These are phyloP conservation scores for Pythium biforme DNA, from an alignment of 352 stramenopile species.

Conservation along the genomic window DNA sequence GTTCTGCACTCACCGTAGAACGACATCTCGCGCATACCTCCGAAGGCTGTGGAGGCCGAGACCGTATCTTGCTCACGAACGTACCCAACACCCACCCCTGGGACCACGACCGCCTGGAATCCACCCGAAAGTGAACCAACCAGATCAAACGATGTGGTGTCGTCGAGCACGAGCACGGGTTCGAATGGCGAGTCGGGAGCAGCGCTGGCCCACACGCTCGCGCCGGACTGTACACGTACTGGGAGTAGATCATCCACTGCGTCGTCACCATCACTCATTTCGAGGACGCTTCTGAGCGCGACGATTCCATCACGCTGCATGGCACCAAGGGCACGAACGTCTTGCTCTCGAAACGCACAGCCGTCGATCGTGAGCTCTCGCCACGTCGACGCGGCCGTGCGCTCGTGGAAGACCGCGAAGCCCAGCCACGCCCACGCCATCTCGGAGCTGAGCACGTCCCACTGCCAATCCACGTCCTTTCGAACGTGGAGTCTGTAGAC, in stretches of 20 bases:
- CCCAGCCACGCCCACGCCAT: constrained; percentile 10
- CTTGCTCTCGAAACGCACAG: neutral
- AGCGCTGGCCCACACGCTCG: too few relatives aligned
- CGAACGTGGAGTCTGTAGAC: neutral
- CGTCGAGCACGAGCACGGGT: too few relatives aligned
- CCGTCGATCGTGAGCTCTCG: constrained; percentile 12
- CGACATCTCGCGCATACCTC: too few relatives aligned
- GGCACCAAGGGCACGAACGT: neutral
- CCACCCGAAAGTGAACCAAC: too few relatives aligned
- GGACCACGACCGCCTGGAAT: too few relatives aligned
- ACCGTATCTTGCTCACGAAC: neutral
- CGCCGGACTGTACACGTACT: too few relatives aligned
- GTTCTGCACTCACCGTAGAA: too few relatives aligned
- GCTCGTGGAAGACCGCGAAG: constrained; percentile 11
- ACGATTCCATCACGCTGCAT: neutral
- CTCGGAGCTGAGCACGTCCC: neutral
- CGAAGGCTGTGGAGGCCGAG: neutral
- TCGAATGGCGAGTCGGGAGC: too few relatives aligned
- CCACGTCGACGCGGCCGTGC: neutral
- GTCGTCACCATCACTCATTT: neutral
- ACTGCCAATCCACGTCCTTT: constrained; percentile 5
- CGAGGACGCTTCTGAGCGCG: neutral
- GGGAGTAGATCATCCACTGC: too few relatives aligned
- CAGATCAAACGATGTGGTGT: too few relatives aligned
- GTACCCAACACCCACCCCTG: neutral